Evolutionary conservation across 306 rosid genomes (phyloP).

Genomic region (Castanea sativa): DNA sequence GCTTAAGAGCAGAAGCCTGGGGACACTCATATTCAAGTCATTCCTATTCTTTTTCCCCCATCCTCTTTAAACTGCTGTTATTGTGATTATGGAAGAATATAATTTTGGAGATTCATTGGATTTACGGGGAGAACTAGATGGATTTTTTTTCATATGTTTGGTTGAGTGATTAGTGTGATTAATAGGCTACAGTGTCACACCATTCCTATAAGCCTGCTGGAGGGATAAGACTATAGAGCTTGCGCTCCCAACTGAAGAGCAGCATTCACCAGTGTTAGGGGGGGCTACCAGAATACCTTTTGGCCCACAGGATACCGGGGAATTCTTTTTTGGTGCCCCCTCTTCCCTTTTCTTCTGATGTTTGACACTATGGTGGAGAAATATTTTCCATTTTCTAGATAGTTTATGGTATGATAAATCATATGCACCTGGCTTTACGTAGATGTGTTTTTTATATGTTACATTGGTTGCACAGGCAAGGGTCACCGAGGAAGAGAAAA

Average conservation of each 20-base stretch:
- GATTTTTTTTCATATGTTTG: background rate
- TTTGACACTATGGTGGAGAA: background rate
- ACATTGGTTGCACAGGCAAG: slow-evolving; percentile 54
- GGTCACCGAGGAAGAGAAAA: slow-evolving; percentile 79
- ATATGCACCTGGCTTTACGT: background rate
- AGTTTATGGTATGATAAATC: background rate
- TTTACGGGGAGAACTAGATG: background rate
- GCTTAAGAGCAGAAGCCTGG: background rate
- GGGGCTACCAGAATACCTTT: background rate
- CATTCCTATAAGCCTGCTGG: background rate
- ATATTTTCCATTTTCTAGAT: background rate
- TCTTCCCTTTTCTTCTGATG: background rate
- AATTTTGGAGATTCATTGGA: background rate
- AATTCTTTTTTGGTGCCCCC: background rate
- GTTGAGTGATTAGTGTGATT: background rate
- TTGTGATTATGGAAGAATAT: background rate
- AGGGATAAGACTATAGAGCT: no score
- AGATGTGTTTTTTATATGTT: background rate
- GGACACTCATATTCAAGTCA: background rate
- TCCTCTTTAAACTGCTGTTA: background rate
- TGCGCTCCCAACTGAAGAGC: no score
- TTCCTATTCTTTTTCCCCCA: background rate
- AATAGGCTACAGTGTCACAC: background rate
- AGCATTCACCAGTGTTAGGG: background rate
- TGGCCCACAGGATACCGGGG: no score